These are phyloP conservation scores for Phialophora chinensis DNA, from an alignment of 2,329 filamentous ascomycete species.

Conservation along the genomic window DNA sequence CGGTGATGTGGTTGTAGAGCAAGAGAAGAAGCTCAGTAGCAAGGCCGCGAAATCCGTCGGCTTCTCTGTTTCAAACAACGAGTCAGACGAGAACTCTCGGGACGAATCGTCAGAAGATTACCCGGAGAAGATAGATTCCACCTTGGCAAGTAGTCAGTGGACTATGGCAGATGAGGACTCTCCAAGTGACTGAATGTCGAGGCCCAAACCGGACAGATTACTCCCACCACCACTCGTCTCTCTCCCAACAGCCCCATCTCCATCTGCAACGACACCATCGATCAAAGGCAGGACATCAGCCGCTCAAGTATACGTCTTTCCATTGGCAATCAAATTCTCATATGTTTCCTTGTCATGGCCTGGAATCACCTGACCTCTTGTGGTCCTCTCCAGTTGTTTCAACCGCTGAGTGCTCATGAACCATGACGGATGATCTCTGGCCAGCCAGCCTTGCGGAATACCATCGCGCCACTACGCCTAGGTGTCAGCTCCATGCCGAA, in stretches of 20 bases:
- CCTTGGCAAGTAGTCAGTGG: slow-evolving; percentile 31
- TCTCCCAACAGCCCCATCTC: not conserved
- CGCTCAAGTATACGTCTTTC: slow-evolving; percentile 31
- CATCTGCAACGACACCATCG: not conserved
- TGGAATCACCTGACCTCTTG: slow-evolving; percentile 34
- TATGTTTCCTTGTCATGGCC: slow-evolving; percentile 39
- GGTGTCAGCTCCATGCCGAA: slow-evolving; percentile 10
- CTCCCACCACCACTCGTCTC: not conserved
- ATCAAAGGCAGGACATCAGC: not conserved
- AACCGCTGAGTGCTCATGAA: slow-evolving; percentile 37
- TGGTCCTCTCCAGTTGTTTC: slow-evolving; percentile 38
- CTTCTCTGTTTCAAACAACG: slow-evolving; percentile 51
- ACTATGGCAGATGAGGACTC: slow-evolving; percentile 28
- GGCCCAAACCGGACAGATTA: not conserved
- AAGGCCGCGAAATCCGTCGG: slow-evolving; percentile 58
- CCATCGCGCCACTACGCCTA: slow-evolving; percentile 36
- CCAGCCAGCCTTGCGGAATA: slow-evolving; percentile 40
- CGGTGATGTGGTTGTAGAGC: slow-evolving; percentile 73
- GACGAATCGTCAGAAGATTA: slow-evolving; percentile 12
- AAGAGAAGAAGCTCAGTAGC: slow-evolving; percentile 54
- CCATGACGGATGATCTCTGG: slow-evolving; percentile 39
- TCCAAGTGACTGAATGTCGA: slow-evolving; percentile 12
- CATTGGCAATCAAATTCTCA: slow-evolving; percentile 31
- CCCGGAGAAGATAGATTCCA: slow-evolving; percentile 23
- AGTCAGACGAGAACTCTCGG: slow-evolving; percentile 6